A percentile compares a stretch with the other conserved stretches of the same genome.
phyloP scores from a whole-genome alignment of 2,329 filamentous ascomycete genomes.

The Phaeosphaeria sp. region DNA sequence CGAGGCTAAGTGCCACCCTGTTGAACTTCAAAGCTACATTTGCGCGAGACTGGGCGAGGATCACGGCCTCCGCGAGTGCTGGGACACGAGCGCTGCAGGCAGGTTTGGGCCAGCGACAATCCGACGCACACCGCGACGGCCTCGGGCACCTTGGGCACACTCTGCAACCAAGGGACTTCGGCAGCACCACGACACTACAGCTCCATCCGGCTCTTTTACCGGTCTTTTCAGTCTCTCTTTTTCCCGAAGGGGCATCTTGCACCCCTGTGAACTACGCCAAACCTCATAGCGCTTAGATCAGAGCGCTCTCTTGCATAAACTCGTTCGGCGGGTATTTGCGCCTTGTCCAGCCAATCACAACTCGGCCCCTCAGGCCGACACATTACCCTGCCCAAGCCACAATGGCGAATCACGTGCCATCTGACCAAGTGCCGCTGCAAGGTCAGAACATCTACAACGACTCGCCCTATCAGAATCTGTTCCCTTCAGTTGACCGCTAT shows the following conservation, averaged over 20 bases:
- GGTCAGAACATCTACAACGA: conserved; percentile 44
- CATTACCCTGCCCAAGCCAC: conserved; percentile 12
- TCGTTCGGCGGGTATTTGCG: conserved; percentile 33
- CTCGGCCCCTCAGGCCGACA: conserved; percentile 18
- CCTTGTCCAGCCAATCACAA: conserved; percentile 38
- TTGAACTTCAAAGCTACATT: conserved; percentile 37
- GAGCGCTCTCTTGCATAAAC: conserved; percentile 38
- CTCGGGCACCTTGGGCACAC: conserved; percentile 12
- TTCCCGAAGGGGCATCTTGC: conserved; percentile 33
- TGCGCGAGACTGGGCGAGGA: conserved; percentile 36
- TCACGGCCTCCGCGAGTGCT: conserved; percentile 34
- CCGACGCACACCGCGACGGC: conserved; percentile 18
- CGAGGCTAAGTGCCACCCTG: conserved; percentile 39
- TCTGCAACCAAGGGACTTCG: conserved; percentile 26
- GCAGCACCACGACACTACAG: conserved; percentile 33
- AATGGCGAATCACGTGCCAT: conserved; percentile 49
- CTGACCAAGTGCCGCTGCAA: conserved; percentile 40
- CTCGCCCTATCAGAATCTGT: conserved; percentile 37
- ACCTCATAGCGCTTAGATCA: conserved; percentile 44
- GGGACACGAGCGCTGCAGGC: conserved; percentile 34
- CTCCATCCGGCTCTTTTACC: conserved; percentile 42
- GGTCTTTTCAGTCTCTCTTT: conserved; percentile 30
- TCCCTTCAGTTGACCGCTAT: conserved; percentile 39
- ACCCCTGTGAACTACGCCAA: conserved; percentile 38
- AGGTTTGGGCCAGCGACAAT: conserved; percentile 19